These are phyloP conservation scores for Tylopilus intermedius DNA, from an alignment of 768 basidiomycete genomes.

Conservation along the genomic window DNA sequence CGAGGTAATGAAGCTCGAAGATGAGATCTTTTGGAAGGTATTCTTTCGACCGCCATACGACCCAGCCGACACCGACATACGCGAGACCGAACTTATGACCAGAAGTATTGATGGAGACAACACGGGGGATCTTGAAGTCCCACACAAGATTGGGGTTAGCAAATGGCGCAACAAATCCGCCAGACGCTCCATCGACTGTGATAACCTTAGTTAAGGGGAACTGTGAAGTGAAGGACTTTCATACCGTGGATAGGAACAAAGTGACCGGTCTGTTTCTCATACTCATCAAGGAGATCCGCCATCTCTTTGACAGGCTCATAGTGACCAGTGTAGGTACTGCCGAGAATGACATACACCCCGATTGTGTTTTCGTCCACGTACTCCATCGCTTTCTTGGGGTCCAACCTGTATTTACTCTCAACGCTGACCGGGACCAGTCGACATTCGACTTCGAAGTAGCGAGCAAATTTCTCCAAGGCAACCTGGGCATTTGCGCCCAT, in stretches of 20 bases:
- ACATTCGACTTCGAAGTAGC: conserved; percentile 63
- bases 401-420: conserved; percentile 76
- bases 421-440: conserved; percentile 59
- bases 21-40: conserved; percentile 65
- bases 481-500: conserved; percentile 71
- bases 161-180: conserved; percentile 62
- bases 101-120: conserved; percentile 56
- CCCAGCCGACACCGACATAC: conserved; percentile 60
- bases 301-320: conserved; percentile 84
- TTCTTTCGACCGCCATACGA: conserved; percentile 54
- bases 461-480: conserved; percentile 65
- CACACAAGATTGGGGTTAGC: conserved; percentile 48
- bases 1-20: conserved; percentile 54
- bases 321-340: conserved; percentile 54
- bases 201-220: background rate
- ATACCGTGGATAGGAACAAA: conserved; percentile 40
- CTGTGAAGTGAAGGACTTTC: conserved; percentile 23
- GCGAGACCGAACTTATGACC: conserved; percentile 59
- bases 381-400: conserved; percentile 59
- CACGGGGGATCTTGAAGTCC: conserved; percentile 59
- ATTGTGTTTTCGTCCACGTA: conserved; percentile 70
- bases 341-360: conserved; percentile 59
- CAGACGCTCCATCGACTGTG: conserved; percentile 54
- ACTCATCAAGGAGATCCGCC: conserved; percentile 62
- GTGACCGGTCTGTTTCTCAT: conserved; percentile 43